phyloP scores from a whole-genome alignment of 371 early-diverging fungal species.

The Mortierella sp. region DNA sequence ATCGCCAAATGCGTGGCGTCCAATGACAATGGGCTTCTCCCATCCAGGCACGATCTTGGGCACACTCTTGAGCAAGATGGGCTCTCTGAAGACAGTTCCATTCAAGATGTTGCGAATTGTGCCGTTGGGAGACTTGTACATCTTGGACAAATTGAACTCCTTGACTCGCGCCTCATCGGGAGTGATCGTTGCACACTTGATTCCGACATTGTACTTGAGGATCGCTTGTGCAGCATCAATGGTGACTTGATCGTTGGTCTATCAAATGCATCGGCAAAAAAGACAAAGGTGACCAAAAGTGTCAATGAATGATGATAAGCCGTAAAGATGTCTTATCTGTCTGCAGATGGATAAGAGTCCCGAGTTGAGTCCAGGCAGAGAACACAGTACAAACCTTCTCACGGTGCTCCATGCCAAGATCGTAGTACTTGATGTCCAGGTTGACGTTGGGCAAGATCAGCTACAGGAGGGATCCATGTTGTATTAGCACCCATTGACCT shows the following conservation, averaged over 20 bases:
- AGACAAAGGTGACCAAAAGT: no score
- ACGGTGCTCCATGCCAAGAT: slow-evolving; percentile 91
- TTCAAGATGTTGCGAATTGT: slow-evolving; percentile 94
- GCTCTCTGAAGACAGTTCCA: slow-evolving; percentile 96
- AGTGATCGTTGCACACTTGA: slow-evolving; percentile 97
- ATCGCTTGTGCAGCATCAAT: slow-evolving; percentile 95
- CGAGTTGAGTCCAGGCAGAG: no score
- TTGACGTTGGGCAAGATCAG: slow-evolving; percentile 89
- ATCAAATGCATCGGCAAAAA: background rate
- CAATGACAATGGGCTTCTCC: slow-evolving; percentile 93
- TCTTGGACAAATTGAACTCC: slow-evolving; percentile 93
- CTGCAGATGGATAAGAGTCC: no score
- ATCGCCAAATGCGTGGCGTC: slow-evolving; percentile 96
- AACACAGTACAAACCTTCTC: slow-evolving; percentile 71
- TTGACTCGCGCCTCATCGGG: slow-evolving; percentile 93
- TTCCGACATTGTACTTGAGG: slow-evolving; percentile 93
- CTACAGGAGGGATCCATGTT: slow-evolving; percentile 19
- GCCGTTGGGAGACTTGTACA: slow-evolving; percentile 96
- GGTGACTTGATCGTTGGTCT: slow-evolving; percentile 65
- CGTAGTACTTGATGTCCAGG: slow-evolving; percentile 92
- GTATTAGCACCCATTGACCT: no score
- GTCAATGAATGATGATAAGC: no score
- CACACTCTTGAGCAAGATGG: slow-evolving; percentile 87
- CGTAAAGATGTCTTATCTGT: no score
- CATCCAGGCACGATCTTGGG: slow-evolving; percentile 94